Evolutionary conservation across 2,329 filamentous ascomycete genomes (phyloP).

Genomic region (Pestalotiopsis sp.): DNA sequence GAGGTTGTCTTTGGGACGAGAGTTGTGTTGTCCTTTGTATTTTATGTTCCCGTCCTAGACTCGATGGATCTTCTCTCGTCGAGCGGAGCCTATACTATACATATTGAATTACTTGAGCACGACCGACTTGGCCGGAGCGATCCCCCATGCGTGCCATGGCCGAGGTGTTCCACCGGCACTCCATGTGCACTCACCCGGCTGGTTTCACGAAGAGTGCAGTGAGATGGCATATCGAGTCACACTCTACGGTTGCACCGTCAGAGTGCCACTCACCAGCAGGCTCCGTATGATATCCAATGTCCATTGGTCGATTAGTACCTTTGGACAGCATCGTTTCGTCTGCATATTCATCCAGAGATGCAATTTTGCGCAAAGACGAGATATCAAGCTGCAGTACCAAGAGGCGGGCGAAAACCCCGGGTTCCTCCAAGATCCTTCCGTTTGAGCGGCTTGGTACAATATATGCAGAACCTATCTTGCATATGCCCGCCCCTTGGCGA

Average conservation of each 20-base stretch:
- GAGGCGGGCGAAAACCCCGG: neutral
- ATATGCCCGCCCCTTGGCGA: neutral
- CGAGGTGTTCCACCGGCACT: no score
- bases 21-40: neutral
- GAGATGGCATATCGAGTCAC: no score
- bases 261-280: no score
- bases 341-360: neutral
- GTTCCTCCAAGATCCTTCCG: neutral
- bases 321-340: no score
- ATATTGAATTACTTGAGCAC: neutral
- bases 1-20: neutral
- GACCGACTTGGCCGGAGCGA: no score
- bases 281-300: no score
- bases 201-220: no score
- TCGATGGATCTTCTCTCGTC: neutral
- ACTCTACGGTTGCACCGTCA: no score
- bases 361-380: neutral
- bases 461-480: neutral
- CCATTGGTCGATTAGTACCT: no score
- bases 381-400: neutral
- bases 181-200: no score
- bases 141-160: no score
- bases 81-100: neutral
- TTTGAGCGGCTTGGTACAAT: slow-evolving; percentile 4
- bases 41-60: neutral